phyloP scores from a whole-genome alignment of 768 basidiomycete species.

The Pleurotus djamor region DNA sequence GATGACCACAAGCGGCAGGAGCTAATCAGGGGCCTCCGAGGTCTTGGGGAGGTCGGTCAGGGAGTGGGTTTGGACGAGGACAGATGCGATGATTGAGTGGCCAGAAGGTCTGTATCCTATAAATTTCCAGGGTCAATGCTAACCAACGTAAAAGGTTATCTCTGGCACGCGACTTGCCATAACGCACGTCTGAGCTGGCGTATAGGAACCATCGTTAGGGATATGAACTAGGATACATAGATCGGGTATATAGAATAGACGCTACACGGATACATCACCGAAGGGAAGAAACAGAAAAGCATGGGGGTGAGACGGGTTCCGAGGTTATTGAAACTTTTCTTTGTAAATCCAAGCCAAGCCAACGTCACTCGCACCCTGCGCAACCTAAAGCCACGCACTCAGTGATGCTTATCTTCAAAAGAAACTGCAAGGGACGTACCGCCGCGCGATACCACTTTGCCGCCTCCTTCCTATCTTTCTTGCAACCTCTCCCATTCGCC shows the following conservation, averaged over 20 bases:
- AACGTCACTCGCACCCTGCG: constrained; percentile 77
- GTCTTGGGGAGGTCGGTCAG: too few relatives aligned
- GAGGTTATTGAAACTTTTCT: constrained; percentile 62
- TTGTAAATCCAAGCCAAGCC: constrained; percentile 93
- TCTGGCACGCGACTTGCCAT: too few relatives aligned
- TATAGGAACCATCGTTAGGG: too few relatives aligned
- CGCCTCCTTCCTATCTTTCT: constrained; percentile 83
- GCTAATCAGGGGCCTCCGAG: too few relatives aligned
- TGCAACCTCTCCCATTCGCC: constrained; percentile 85
- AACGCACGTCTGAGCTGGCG: too few relatives aligned
- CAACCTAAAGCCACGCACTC: constrained; percentile 22
- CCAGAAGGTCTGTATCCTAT: too few relatives aligned
- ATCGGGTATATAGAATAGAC: not conserved
- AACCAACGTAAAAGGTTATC: too few relatives aligned
- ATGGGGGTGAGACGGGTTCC: not conserved
- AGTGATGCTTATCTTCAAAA: not conserved
- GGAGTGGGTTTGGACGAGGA: too few relatives aligned
- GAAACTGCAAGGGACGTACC: constrained; percentile 32
- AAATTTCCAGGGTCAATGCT: too few relatives aligned
- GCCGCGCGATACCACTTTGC: constrained; percentile 93
- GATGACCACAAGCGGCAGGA: too few relatives aligned
- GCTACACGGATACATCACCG: not conserved
- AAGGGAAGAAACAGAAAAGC: not conserved
- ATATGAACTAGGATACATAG: not conserved
- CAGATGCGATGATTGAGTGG: too few relatives aligned